Base-by-base conservation (phyloP, 2,329 filamentous ascomycete species). In the Periconia sp. region DNA sequence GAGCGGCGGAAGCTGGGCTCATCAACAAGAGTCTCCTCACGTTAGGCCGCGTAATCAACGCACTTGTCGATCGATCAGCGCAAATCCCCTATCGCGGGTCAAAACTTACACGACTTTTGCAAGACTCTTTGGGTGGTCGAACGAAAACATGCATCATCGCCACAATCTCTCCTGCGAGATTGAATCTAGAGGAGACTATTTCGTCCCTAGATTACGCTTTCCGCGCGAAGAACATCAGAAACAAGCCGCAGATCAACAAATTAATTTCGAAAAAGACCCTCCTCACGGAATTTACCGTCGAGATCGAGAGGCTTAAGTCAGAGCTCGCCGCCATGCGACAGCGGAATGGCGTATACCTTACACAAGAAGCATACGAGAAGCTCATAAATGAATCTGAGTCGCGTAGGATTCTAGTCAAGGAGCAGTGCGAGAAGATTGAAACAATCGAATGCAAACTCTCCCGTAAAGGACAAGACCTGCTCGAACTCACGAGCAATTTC, bases 111-210 rank as follows among this genome's bases (percentile, higher is more conserved):
- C 84, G 94, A 15, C 76, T 99, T 4, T 77, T 99, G 16, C 95
- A 99, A 84, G 95, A 99, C 67, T 99, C 95, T 0, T 81, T 99
- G 0, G 94, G 94, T 49, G 94, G 94, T 3, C 84, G 88, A 38
- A 99, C 95, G 1, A 99, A 99, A 68, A 99, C 94, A 0, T 99
- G 94, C 75, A 99, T 99, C 55, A 97, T 99, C 62, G 94, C 94
- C 5, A 99, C 94, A 0, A 82, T 99, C 28, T 97, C 94, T 2
- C 92, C 94, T 1, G 90, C 92, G 6, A 95, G 94, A 70, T 92
- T 86, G 71, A 99, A 97, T 59, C 78, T 99, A 1, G 94, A 99
- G 64, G 94, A 99, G 71, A 99, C 95, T 0, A 97, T 99, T 47
- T 97, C 94, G 0, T 99, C 95, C 0, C 80, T 99, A 2, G 94